These are phyloP conservation scores for Athelia psychrophila DNA, from an alignment of 1,284 basidiomycete species.

Conservation along the genomic window DNA sequence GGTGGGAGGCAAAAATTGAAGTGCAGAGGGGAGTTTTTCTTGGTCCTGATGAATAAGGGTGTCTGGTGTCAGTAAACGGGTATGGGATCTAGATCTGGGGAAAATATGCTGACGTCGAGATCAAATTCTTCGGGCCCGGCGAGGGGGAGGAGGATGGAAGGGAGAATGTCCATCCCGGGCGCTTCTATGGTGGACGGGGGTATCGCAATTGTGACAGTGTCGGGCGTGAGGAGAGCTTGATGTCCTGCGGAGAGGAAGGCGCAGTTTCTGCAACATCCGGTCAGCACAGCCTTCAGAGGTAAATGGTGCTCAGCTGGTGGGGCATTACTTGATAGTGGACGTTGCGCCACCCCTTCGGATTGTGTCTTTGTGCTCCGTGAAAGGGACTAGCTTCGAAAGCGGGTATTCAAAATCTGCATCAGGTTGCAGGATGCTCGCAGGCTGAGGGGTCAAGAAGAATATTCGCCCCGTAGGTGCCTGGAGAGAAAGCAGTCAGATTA, in stretches of 20 bases:
- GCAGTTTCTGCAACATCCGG: constrained; percentile 59
- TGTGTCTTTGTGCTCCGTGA: constrained; percentile 85
- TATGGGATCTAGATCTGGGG: constrained; percentile 1
- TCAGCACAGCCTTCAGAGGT: constrained; percentile 1
- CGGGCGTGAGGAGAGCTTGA: constrained; percentile 65
- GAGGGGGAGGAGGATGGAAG: constrained; percentile 85
- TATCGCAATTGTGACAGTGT: constrained; percentile 44
- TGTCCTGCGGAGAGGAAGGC: constrained; percentile 70
- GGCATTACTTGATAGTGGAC: constrained; percentile 87
- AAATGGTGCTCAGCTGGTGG: constrained; percentile 6
- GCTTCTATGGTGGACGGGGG: constrained; percentile 57
- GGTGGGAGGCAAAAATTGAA: constrained; percentile 86
- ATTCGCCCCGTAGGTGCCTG: constrained; percentile 66
- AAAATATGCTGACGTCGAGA: constrained; percentile 58
- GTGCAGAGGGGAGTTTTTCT: constrained; percentile 79
- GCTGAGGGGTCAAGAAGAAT: constrained; percentile 67
- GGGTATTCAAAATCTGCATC: constrained; percentile 65
- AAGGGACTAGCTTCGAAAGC: constrained; percentile 76
- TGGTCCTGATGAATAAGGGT: constrained; percentile 61
- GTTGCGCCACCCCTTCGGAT: constrained; percentile 86
- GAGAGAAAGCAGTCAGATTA: constrained; percentile 1
- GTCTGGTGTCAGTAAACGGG: no score
- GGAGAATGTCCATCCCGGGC: constrained; percentile 80
- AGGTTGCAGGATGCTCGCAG: constrained; percentile 37
- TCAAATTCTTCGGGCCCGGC: constrained; percentile 95